Base-by-base conservation (phyloP, 139 green algal genomes). In the Dunaliella primolecta region DNA sequence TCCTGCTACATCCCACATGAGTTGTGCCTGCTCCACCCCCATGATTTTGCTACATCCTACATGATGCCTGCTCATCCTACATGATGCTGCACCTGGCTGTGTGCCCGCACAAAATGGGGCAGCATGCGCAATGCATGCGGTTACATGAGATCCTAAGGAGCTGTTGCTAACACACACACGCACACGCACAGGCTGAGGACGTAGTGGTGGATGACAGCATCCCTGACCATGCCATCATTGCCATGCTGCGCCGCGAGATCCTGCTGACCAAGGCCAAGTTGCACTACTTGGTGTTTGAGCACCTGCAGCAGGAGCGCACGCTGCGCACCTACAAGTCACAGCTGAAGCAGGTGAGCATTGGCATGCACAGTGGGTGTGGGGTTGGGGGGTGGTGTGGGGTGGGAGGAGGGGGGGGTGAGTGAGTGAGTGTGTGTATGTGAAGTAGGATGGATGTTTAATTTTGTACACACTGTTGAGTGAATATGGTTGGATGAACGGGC, bases 191-290 rank as follows among this genome's bases (percentile, higher is more conserved):
- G 75, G 29, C 75, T 37, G 75, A 80, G 75, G 75, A 80, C 29
- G 23, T 80, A 30, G 29, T 33, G 25, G 81, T 56, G 64, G 90
- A 88, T 15, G 81, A 79, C 36, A 55, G 25, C 36, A 34, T 83
- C 31, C 78, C 78, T 23, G 37, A 83, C 78, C 78, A 83, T n/a
- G 78, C 32, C 25, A 31, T 72, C 21, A 36, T 83, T 21, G 31
- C 81, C 36, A 93, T 96, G 91, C 88, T 97, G 83, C 77, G 85
- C 30, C 89, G 94, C 1, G 95, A 98, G 90, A 86, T 84, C 70
- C 91, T 97, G 78, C 91, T 97, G 37, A 97, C 94, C 25, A 75
- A 85, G 21, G 93, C 94, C 80, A 98, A 97, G 91, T 89, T 98
- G 84, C 91, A 97, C 75, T 88, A 84, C 21, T 89, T 97, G 36